Conservation (phyloP, 208 protist species). For the Leishmania aethiopica region DNA sequence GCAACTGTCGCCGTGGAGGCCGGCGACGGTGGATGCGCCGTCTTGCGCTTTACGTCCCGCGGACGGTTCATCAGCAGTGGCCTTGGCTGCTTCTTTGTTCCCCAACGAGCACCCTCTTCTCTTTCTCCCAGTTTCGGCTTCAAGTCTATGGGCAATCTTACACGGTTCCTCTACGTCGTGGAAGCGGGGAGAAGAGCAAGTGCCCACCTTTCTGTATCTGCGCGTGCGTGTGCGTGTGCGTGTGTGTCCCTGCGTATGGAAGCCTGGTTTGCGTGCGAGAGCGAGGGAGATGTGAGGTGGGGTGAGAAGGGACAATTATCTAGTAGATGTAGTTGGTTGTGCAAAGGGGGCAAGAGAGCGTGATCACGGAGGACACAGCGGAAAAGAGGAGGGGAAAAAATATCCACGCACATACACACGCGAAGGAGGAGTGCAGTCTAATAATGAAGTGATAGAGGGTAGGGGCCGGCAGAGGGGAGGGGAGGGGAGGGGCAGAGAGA, state of each 20-base stretch:
- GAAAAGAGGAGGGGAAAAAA: background rate
- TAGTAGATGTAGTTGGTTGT: background rate
- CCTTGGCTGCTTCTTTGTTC: background rate
- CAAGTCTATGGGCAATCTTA: background rate
- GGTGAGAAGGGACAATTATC: background rate
- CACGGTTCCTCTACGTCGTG: background rate
- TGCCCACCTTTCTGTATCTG: background rate
- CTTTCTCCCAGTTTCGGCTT: background rate
- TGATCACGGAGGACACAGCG: background rate
- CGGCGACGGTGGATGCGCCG: background rate
- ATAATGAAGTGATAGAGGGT: background rate
- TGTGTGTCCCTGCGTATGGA: background rate
- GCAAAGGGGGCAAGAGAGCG: background rate
- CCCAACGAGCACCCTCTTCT: background rate
- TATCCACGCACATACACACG: background rate
- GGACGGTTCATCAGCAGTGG: conserved; percentile 11
- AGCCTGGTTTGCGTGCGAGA: background rate
- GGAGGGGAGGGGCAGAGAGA: background rate
- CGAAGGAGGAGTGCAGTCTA: background rate
- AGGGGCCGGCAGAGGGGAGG: background rate
- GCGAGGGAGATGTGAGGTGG: background rate
- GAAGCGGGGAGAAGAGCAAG: background rate
- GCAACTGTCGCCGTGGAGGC: background rate
- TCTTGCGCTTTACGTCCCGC: background rate
- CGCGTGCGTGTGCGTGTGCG: background rate